phyloP scores from a whole-genome alignment of 495 filamentous ascomycete genomes.

The Chaetomium tenue region DNA sequence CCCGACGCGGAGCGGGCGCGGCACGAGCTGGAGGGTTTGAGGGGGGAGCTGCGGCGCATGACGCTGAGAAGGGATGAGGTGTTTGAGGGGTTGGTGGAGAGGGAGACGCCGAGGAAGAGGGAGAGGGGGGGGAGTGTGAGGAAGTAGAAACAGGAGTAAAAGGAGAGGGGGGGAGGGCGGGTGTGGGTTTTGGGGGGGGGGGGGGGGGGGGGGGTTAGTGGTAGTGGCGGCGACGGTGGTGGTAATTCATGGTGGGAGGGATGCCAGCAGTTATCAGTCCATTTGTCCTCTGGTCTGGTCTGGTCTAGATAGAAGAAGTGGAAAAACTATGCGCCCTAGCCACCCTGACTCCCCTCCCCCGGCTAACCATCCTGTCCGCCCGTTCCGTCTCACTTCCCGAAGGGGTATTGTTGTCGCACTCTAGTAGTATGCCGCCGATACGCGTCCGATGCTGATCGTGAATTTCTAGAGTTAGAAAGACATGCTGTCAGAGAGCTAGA shows the following conservation, averaged over 20 bases:
- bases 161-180: not conserved
- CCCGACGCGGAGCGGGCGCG: conserved; percentile 65
- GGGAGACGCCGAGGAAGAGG: conserved; percentile 49
- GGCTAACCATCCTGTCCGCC: conserved; percentile 12
- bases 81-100: conserved; percentile 62
- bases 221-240: not conserved
- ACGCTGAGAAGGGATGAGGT: conserved; percentile 62
- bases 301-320: not conserved
- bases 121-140: conserved; percentile 20
- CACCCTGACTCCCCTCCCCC: conserved; percentile 8
- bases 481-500: conserved; percentile 16
- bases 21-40: conserved; percentile 61
- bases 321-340: not conserved
- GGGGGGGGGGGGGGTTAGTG: not conserved
- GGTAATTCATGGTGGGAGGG: not conserved
- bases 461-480: conserved; percentile 11
- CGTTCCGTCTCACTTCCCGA: conserved; percentile 17
- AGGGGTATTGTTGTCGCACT: conserved; percentile 11
- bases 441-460: conserved; percentile 5
- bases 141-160: not conserved
- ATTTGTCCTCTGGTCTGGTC: not conserved
- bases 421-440: conserved; percentile 6
- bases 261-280: not conserved
- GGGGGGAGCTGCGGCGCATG: conserved; percentile 58
- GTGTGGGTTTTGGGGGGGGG: too few relatives aligned